phyloP scores from a whole-genome alignment of 192 early-diverging fungal species.

The Diversispora epigaea region DNA sequence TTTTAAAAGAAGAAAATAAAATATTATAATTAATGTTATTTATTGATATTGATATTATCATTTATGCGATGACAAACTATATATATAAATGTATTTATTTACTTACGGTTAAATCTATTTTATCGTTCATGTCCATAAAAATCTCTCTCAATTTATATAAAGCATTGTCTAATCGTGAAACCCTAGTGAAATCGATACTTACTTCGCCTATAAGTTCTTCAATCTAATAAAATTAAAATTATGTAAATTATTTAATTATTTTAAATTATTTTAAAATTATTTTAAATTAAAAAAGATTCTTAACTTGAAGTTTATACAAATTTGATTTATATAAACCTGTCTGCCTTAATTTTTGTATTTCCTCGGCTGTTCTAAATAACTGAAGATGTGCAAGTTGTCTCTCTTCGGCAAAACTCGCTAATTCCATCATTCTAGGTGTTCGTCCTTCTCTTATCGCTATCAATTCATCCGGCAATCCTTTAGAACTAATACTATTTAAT shows the following conservation, averaged over 20 bases:
- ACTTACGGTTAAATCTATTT: slow-evolving; percentile 54
- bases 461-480: no score
- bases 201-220: slow-evolving; percentile 67
- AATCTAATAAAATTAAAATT: slow-evolving; percentile 23
- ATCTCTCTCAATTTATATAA: slow-evolving; percentile 68
- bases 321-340: slow-evolving; percentile 87
- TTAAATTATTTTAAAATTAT: neutral
- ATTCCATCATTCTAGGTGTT: no score
- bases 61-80: no score
- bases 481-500: no score
- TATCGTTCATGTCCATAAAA: slow-evolving; percentile 58
- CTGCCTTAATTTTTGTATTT: slow-evolving; percentile 82
- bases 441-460: no score
- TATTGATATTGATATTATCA: no score
- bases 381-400: no score
- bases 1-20: neutral
- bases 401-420: no score
- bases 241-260: neutral
- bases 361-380: slow-evolving; percentile 57
- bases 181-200: slow-evolving; percentile 58
- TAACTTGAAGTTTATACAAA: slow-evolving; percentile 85
- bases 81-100: neutral
- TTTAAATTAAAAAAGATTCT: slow-evolving; percentile 40
- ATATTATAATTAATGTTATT: no score
- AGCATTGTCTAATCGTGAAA: slow-evolving; percentile 58